Evolutionary conservation across 176 grass and related monocot genomes (phyloP).

Genomic region (Themeda triandra): DNA sequence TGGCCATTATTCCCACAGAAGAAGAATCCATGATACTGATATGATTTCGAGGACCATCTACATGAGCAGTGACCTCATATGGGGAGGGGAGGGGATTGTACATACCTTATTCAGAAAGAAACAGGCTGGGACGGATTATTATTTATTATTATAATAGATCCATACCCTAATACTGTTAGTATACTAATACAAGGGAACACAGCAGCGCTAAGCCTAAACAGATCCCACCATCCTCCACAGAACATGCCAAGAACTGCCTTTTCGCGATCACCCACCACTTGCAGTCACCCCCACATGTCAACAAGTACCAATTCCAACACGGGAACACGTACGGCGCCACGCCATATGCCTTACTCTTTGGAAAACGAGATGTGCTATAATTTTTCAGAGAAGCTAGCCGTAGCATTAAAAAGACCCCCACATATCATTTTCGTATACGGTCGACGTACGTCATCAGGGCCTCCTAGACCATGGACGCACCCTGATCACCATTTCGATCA

Average conservation of each 20-base stretch:
- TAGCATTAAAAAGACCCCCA: background rate
- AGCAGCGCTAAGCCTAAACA: background rate
- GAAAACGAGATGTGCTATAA: too few species aligned
- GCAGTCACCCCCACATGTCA: constrained; percentile 8
- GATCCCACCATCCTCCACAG: background rate
- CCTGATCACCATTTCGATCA: background rate
- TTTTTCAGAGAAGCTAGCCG: too few species aligned
- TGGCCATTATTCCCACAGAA: background rate
- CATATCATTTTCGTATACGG: background rate
- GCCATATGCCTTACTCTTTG: too few species aligned
- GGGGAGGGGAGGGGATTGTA: background rate
- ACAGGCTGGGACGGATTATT: background rate
- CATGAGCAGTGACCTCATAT: background rate
- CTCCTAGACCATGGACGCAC: background rate
- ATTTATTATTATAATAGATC: background rate
- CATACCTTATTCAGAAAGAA: background rate
- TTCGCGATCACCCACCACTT: background rate
- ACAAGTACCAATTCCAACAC: background rate
- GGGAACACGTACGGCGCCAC: too few species aligned
- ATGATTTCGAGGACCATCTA: background rate
- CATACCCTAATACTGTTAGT: background rate
- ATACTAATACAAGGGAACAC: background rate
- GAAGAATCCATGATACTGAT: constrained; percentile 6
- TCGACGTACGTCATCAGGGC: background rate
- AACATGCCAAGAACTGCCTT: constrained; percentile 20